phyloP scores from a whole-genome alignment of 805 yeast species.

The Candida parachauliodes region DNA sequence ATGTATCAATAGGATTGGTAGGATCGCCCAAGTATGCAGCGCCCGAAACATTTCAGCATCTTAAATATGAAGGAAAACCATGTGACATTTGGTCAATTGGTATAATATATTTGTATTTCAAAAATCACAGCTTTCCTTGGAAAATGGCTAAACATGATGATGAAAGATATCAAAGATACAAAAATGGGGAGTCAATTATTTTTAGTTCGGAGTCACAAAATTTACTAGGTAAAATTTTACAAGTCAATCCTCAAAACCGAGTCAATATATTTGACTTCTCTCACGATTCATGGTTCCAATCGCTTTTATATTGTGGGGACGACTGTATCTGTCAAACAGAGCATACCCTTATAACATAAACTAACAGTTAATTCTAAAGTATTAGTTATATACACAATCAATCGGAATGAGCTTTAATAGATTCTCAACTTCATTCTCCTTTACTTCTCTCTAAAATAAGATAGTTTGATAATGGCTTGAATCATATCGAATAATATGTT shows the following conservation, averaged over 20 bases:
- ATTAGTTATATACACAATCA: too few species aligned
- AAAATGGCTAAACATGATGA: conserved; percentile 35
- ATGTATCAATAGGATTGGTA: conserved; percentile 44
- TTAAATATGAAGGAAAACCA: conserved; percentile 38
- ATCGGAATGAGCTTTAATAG: too few species aligned
- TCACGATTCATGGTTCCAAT: conserved; percentile 8
- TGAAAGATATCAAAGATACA: conserved; percentile 14
- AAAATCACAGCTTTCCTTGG: conserved; percentile 44
- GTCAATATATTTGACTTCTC: conserved; percentile 1
- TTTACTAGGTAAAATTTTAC: neutral
- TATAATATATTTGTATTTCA: conserved; percentile 33
- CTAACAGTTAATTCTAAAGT: too few species aligned
- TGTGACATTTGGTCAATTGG: conserved; percentile 53
- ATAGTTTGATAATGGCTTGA: too few species aligned
- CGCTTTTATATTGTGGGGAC: conserved; percentile 5
- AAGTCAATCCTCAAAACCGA: conserved; percentile 6
- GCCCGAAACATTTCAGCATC: conserved; percentile 40
- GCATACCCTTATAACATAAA: too few species aligned
- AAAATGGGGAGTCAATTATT: neutral
- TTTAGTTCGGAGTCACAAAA: neutral
- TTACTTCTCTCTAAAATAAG: too few species aligned
- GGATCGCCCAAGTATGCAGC: conserved; percentile 46
- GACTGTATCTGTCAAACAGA: conserved; percentile 2
- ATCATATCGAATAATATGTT: too few species aligned
- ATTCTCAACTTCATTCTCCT: too few species aligned